phyloP scores from a whole-genome alignment of 148 eudicot species.

The Beta vulgaris region DNA sequence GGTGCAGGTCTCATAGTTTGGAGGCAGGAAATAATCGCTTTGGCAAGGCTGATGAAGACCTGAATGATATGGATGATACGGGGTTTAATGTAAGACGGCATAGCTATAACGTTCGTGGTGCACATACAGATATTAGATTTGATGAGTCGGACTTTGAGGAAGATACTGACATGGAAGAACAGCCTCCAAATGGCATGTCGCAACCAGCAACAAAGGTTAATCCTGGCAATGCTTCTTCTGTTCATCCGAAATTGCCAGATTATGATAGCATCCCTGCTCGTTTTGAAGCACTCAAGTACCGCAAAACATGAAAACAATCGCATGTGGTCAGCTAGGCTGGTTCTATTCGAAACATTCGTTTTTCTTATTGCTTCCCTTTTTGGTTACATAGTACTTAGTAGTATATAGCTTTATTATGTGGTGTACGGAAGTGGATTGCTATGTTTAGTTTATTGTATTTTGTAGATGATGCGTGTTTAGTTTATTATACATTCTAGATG shows the following conservation, averaged over 20 bases:
- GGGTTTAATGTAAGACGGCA: conserved; percentile 47
- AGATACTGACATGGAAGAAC: conserved; percentile 49
- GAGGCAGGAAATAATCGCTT: conserved; percentile 4
- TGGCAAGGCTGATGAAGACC: conserved; percentile 5
- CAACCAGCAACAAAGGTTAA: too few species aligned
- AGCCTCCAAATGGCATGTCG: conserved; percentile 27
- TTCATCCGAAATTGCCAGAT: conserved; percentile 90
- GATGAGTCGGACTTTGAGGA: conserved; percentile 84
- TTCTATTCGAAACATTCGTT: not conserved
- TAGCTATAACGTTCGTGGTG: conserved; percentile 49
- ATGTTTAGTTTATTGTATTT: too few species aligned
- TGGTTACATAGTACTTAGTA: not conserved
- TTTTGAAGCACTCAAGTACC: conserved; percentile 77
- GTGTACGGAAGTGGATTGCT: not conserved
- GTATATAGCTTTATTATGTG: too few species aligned
- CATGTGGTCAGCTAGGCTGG: not conserved
- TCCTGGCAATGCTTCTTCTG: conserved; percentile 32
- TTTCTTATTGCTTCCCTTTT: not conserved
- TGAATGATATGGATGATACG: conserved; percentile 22
- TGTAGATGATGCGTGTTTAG: conserved; percentile 11
- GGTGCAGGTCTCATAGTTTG: conserved; percentile 23
- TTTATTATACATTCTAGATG: not conserved
- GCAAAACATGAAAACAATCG: conserved; percentile 29
- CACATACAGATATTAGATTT: conserved; percentile 50
- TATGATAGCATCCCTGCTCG: conserved; percentile 84